Base-by-base conservation (phyloP, 1,284 basidiomycete species). In the Polyporus tsugae region DNA sequence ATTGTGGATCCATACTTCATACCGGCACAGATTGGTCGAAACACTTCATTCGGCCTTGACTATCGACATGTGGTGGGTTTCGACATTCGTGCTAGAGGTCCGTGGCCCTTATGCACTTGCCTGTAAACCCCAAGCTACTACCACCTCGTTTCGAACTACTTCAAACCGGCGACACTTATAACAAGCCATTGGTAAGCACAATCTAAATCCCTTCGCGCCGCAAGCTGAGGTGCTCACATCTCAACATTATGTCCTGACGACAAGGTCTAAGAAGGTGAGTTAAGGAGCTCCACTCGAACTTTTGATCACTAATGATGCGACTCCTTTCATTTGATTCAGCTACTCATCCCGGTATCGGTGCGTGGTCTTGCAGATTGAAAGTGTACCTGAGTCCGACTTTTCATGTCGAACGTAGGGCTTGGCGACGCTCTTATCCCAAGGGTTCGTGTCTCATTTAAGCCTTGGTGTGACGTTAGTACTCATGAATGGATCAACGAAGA, bases 211-310 rank as follows among this genome's bases (percentile, higher is more conserved):
- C 33, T 55, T 33, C 15, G 6, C 5, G 15, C 25, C 1, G 10
- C 46, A 7, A 49, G 6, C 10, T 9, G 2, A 4, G 4, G 2
- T 53, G 25, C 52, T 53, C 4, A 33, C 1, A 1, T 33, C 25
- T 15, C 52, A 1, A 33, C 19, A 52, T 13, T 39, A 52, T 17
- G 11, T 33, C 29, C 25, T 25, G 3, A 5, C 0, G 15, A 15
- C 15, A 35, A 58, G 55, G 55, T 58, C 55, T 22, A 35, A 36
- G 9, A 58, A 58, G 19, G 55, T 58, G 55, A 38, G 55, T 4
- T 2, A 11, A 35, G 4, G 46, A 49, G 10, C 13, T 49, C 6
- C 4, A 10, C 19, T 58, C 9, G 9, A 58, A 13, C 15, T 35
- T 55, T 15, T 7, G 13, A 7, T 25, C 52, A 29, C 33, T 55